phyloP scores from a whole-genome alignment of 1,139 yeast genomes.

The Saccharomyces hybrid region DNA sequence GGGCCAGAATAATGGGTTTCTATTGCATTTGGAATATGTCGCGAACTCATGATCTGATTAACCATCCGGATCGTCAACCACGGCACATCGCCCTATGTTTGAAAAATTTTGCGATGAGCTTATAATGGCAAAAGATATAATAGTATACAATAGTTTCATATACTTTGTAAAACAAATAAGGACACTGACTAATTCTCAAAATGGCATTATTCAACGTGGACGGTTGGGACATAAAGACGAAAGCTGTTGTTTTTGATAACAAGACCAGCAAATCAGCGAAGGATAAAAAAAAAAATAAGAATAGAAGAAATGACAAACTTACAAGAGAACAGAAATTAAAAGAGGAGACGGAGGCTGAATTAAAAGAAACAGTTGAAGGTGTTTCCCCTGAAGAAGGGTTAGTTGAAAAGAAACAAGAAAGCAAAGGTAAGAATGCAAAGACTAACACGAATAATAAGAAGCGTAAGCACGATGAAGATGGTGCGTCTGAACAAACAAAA shows the following conservation, averaged over 20 bases:
- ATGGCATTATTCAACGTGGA: conserved; percentile 75
- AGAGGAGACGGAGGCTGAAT: conserved; percentile 8
- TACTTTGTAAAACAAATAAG: neutral
- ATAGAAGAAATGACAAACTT: conserved; percentile 10
- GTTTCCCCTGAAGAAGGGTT: conserved; percentile 7
- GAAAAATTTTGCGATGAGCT: conserved; percentile 3
- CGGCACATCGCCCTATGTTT: conserved; percentile 7
- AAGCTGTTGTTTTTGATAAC: conserved; percentile 43
- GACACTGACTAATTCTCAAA: neutral
- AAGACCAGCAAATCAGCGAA: conserved; percentile 32
- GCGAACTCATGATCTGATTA: neutral
- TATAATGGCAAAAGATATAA: neutral
- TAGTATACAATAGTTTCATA: neutral
- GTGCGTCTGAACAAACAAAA: neutral
- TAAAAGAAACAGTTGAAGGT: conserved; percentile 1
- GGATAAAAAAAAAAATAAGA: conserved; percentile 30
- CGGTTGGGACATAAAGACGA: conserved; percentile 67
- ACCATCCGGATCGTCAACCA: conserved; percentile 3
- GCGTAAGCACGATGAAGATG: neutral
- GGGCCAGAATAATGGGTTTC: neutral
- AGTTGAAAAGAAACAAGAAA: conserved; percentile 6
- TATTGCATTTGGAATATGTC: conserved; percentile 14
- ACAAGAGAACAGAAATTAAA: conserved; percentile 3
- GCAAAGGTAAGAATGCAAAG: conserved; percentile 2
- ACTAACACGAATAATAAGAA: neutral